Base-by-base conservation (phyloP, 208 protist genomes). In the Wallacemonas sp. region DNA sequence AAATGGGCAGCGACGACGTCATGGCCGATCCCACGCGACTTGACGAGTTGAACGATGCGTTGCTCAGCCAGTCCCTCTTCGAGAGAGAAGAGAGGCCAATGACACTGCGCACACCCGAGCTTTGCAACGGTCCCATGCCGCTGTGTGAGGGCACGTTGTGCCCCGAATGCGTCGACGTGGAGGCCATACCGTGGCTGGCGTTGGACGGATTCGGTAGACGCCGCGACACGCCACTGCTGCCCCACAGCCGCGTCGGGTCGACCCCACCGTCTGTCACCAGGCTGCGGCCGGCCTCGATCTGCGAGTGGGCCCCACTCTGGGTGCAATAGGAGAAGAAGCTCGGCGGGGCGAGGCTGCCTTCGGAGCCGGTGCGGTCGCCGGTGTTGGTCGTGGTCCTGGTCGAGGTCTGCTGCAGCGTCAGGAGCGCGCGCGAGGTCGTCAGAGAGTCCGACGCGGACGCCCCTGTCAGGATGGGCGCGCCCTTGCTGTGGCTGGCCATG, bases 1-100 rank as follows among this genome's bases (percentile, higher is more conserved):
- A 44, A 18, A 59, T 59, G 0, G 52, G 52, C 14, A 59, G 52
- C 26, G 52, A 59, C n/a, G 52, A 44, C 18, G 31, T 41, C 31
- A 42, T 44, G n/a, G 26, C 32, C 3, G 52, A 59, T 3, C 2
- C 8, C 11, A 36, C 5, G 16, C 31, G 31, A 18, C 26, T 33
- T 8, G 10, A 8, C 32, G 52, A 59, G 4, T 3, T 42, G 32
- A 59, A 5, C 5, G 52, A 59, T 7, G 32, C 52, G n/a, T 8
- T 23, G 16, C 52, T 25, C 7, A 59, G 26, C 52, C 32, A 44
- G 31, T 59, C 52, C 12, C 32, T 4, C 20, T 14, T 3, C 12
- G 32, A 42, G n/a, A 7, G 12, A 3, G 20, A 22, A n/a, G 52
- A 59, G 31, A 59, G 11, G 4, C 31, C 52, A 12, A n/a, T 25